Conservation (phyloP, 306 rosid genomes). For the Gillenia trifoliata region DNA sequence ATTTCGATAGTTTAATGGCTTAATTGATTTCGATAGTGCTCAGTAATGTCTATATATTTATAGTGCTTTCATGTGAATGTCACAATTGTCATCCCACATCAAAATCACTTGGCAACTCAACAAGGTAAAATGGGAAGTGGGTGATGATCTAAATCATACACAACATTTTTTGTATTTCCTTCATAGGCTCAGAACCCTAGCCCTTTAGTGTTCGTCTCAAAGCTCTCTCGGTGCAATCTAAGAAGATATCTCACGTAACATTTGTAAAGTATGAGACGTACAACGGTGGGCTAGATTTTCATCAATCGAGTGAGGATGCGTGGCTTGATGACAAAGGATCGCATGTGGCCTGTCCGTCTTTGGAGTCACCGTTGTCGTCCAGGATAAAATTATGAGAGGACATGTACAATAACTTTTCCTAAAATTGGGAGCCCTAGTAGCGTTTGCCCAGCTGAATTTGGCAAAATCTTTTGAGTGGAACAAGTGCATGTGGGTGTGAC, state of each 20-base stretch:
- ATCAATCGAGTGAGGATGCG: not conserved
- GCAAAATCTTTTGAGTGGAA: not conserved
- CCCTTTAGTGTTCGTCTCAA: not conserved
- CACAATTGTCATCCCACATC: conserved; percentile 1
- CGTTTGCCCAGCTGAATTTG: not conserved
- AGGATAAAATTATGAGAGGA: no score
- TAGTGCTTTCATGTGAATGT: no score
- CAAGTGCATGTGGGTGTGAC: not conserved
- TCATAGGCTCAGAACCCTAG: not conserved
- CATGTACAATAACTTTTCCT: not conserved
- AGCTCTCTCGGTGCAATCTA: not conserved
- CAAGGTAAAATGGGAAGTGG: not conserved
- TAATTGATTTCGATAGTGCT: no score
- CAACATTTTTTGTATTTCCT: not conserved
- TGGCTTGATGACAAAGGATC: not conserved
- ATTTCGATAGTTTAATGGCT: no score
- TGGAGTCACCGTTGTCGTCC: not conserved
- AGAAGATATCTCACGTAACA: not conserved
- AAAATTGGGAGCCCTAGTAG: not conserved
- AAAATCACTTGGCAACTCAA: conserved; percentile 4
- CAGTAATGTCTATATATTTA: no score
- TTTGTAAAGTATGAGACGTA: not conserved
- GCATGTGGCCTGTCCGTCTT: not conserved
- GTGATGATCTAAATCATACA: not conserved
- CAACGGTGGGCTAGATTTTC: not conserved